A percentile compares a stretch with the other conserved stretches of the same genome.
These are phyloP conservation scores for Thermochaetoides thermophila DNA, from an alignment of 495 filamentous ascomycete genomes.

Conservation along the genomic window DNA sequence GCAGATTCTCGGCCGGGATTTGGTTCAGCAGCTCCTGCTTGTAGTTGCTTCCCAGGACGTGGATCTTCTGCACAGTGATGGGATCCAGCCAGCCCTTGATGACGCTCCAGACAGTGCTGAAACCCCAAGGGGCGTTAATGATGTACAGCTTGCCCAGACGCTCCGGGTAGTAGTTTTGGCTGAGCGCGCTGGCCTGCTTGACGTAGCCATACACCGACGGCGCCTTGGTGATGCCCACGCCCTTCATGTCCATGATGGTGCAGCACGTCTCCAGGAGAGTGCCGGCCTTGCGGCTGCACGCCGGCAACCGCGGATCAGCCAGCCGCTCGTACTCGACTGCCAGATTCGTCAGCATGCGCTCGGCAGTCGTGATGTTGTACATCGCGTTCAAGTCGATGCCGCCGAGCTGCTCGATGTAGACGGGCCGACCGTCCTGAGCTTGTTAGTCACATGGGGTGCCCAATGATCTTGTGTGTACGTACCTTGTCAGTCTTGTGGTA, in stretches of 20 bases:
- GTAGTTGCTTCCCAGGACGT: conserved; percentile 71
- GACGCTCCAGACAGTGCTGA: conserved; percentile 65
- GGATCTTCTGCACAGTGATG: conserved; percentile 90
- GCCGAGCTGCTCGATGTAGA: conserved; percentile 94
- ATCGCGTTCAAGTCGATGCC: conserved; percentile 81
- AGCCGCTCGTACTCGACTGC: conserved; percentile 95
- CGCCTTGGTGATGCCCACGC: conserved; percentile 69
- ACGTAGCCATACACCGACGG: conserved; percentile 63
- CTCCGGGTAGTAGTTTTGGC: conserved; percentile 97
- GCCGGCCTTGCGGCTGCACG: conserved; percentile 85
- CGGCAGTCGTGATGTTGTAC: conserved; percentile 74
- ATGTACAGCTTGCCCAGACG: conserved; percentile 75
- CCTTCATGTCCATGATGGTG: conserved; percentile 92
- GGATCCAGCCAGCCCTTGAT: conserved; percentile 90
- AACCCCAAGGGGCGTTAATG: conserved; percentile 96
- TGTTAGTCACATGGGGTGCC: no score
- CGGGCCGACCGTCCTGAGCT: conserved; percentile 75
- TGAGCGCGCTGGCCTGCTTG: conserved; percentile 50
- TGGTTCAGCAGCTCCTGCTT: conserved; percentile 70
- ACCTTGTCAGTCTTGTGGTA: conserved; percentile 99
- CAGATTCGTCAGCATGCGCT: conserved; percentile 91
- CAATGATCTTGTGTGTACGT: no score
- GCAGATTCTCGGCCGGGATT: conserved; percentile 82
- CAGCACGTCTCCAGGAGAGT: conserved; percentile 91
- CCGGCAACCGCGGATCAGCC: conserved; percentile 79